Conservation (phyloP, 2,329 filamentous ascomycete genomes). For the Phoma herbarum region DNA sequence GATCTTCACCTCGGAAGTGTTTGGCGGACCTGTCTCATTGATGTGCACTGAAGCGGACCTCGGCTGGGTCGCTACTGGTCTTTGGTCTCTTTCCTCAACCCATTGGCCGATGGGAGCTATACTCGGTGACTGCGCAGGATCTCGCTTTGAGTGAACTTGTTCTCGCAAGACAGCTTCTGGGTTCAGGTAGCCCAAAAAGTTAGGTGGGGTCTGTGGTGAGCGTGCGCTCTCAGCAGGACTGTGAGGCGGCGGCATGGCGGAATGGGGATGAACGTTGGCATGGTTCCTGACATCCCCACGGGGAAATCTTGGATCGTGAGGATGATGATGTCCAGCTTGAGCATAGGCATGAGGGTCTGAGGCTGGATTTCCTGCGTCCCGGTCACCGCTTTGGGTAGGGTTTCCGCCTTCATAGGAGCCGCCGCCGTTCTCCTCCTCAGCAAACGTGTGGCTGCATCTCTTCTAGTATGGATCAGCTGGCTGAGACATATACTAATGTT, state of each 20-base stretch:
- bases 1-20: slow-evolving; percentile 43
- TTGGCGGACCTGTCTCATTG: slow-evolving; percentile 43
- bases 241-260: slow-evolving; percentile 45
- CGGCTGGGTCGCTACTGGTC: slow-evolving; percentile 33
- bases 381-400: slow-evolving; percentile 50
- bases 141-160: slow-evolving; percentile 49
- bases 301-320: slow-evolving; percentile 37
- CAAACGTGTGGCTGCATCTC: slow-evolving; percentile 54
- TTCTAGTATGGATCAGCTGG: slow-evolving; percentile 41
- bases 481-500: slow-evolving; percentile 1
- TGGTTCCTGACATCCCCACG: slow-evolving; percentile 36
- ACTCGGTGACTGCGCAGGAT: slow-evolving; percentile 40
- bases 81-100: slow-evolving; percentile 45
- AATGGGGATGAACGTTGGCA: slow-evolving; percentile 33
- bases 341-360: slow-evolving; percentile 40
- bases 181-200: slow-evolving; percentile 58
- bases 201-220: slow-evolving; percentile 47
- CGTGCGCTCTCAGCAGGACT: slow-evolving; percentile 43
- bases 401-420: slow-evolving; percentile 46
- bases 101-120: slow-evolving; percentile 48
- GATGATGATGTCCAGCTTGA: slow-evolving; percentile 33
- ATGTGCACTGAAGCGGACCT: slow-evolving; percentile 37
- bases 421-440: slow-evolving; percentile 47
- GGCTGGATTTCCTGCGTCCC: slow-evolving; percentile 43
- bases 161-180: slow-evolving; percentile 59